Conservation (phyloP, 768 basidiomycete species). For the Rhodosporidiobolus sp. region DNA sequence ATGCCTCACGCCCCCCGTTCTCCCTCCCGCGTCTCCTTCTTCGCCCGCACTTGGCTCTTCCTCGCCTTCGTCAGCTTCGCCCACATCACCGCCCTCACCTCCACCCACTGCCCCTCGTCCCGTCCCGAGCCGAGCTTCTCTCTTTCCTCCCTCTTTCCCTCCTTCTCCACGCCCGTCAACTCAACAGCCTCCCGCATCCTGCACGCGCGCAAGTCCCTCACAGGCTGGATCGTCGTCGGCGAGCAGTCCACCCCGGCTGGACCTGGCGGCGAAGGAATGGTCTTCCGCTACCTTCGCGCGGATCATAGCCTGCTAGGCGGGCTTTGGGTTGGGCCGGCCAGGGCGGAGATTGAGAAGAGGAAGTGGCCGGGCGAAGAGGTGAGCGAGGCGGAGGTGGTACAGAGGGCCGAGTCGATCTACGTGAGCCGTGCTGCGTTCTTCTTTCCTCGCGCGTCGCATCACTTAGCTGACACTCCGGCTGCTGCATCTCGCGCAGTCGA, state of each 20-base stretch:
- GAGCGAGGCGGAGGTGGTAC: constrained; percentile 49
- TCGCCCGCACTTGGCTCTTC: not conserved
- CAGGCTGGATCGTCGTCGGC: constrained; percentile 77
- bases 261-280: constrained; percentile 27
- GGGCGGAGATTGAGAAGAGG: constrained; percentile 53
- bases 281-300: constrained; percentile 55
- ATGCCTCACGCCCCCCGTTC: not conserved
- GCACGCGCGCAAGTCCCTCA: constrained; percentile 66
- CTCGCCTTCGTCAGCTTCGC: constrained; percentile 7
- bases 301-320: constrained; percentile 63
- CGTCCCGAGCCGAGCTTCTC: too few relatives aligned
- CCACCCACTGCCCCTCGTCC: constrained; percentile 22
- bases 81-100: constrained; percentile 3
- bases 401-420: constrained; percentile 39
- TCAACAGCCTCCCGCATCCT: constrained; percentile 54
- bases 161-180: not conserved
- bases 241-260: constrained; percentile 52
- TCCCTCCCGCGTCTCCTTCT: not conserved
- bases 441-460: not conserved
- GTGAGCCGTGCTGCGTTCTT: constrained; percentile 41
- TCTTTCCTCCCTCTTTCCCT: not conserved
- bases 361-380: constrained; percentile 53
- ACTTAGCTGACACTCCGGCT: not conserved
- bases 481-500: constrained; percentile 59
- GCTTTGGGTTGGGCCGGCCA: constrained; percentile 59